phyloP scores from a whole-genome alignment of 179 eudicot genomes.

The Nepenthes alata region DNA sequence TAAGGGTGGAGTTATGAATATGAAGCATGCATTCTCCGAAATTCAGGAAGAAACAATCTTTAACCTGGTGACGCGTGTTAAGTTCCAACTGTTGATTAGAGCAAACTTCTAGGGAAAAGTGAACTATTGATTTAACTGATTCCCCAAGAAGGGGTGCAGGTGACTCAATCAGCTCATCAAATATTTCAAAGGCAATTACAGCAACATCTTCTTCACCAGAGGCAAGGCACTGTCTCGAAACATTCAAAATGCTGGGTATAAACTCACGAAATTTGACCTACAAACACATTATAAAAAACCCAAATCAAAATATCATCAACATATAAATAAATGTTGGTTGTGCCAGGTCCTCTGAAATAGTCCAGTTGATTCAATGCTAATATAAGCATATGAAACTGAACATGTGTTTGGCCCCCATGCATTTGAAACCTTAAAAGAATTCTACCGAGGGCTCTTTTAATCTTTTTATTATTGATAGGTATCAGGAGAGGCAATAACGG shows the following conservation, averaged over 20 bases:
- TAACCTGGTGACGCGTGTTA: conserved; percentile 86
- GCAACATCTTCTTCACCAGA: conserved; percentile 94
- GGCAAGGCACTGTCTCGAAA: conserved; percentile 88
- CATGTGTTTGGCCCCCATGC: too few relatives aligned
- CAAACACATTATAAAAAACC: conserved; percentile 1
- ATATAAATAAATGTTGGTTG: neutral
- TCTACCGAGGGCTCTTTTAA: too few relatives aligned
- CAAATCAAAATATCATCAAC: neutral
- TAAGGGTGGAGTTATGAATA: neutral
- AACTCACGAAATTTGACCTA: conserved; percentile 87
- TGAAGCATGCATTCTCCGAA: neutral
- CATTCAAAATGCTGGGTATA: conserved; percentile 89
- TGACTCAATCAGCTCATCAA: conserved; percentile 96
- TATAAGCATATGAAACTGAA: too few relatives aligned
- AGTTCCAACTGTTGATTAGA: conserved; percentile 66
- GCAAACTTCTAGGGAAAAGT: conserved; percentile 94
- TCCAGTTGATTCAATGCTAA: too few relatives aligned
- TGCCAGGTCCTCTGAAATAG: too few relatives aligned
- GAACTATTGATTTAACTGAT: conserved; percentile 88
- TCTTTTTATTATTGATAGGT: too few relatives aligned
- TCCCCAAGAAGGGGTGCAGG: conserved; percentile 99
- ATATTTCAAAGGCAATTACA: conserved; percentile 91
- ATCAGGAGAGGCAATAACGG: too few relatives aligned
- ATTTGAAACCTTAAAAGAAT: too few relatives aligned
- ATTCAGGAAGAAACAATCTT: neutral